phyloP scores from a whole-genome alignment of 805 yeast genomes.

The Yarrowia sp. region DNA sequence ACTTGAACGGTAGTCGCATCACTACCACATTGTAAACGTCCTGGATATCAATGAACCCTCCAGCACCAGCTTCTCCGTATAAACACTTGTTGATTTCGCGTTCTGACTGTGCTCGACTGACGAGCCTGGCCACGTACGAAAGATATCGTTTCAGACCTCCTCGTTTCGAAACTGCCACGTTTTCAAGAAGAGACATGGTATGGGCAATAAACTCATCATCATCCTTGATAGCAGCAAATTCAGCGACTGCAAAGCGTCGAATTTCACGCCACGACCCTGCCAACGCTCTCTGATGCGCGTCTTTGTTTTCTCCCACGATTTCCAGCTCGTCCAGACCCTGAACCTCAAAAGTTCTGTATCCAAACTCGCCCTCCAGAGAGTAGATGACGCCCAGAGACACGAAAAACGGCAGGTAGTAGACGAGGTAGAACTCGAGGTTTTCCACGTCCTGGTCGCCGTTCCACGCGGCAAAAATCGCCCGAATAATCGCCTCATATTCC shows the following conservation, averaged over 20 bases:
- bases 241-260: background rate
- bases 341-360: background rate
- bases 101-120: slow-evolving; percentile 14
- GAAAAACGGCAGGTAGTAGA: slow-evolving; percentile 17
- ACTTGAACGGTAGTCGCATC: slow-evolving; percentile 5
- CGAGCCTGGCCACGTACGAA: slow-evolving; percentile 15
- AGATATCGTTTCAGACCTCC: slow-evolving; percentile 18
- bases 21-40: background rate
- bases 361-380: slow-evolving; percentile 6
- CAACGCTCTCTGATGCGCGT: background rate
- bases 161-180: slow-evolving; percentile 13
- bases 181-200: background rate
- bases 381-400: slow-evolving; percentile 3
- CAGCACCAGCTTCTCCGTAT: background rate
- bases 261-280: slow-evolving; percentile 18
- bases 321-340: background rate
- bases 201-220: background rate
- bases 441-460: slow-evolving; percentile 11
- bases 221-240: slow-evolving; percentile 4
- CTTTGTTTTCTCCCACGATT: background rate
- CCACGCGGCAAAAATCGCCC: slow-evolving; percentile 23
- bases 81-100: slow-evolving; percentile 22
- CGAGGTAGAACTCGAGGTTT: slow-evolving; percentile 17
- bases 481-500: slow-evolving; percentile 23
- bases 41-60: background rate